These are phyloP conservation scores for Elaeis guineensis DNA, from an alignment of 176 grass and related monocot species.

Conservation along the genomic window DNA sequence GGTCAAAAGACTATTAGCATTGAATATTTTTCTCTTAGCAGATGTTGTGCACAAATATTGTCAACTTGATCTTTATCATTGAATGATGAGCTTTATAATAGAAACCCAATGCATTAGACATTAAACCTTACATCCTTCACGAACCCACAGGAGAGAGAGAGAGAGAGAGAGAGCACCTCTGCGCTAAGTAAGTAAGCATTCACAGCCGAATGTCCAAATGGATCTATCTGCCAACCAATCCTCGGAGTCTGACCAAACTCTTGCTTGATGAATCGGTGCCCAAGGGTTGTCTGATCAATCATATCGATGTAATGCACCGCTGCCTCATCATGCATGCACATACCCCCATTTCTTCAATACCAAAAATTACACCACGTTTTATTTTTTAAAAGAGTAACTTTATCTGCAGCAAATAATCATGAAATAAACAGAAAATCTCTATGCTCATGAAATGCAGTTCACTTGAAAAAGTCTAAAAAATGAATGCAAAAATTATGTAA, in stretches of 20 bases:
- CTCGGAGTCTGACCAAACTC: constrained; percentile 63
- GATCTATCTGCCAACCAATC: constrained; percentile 92
- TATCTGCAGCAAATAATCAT: neutral
- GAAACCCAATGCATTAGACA: neutral
- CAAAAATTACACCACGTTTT: neutral
- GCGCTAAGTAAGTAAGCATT: constrained; percentile 80
- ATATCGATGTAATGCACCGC: constrained; percentile 92
- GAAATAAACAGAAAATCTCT: too few relatives aligned
- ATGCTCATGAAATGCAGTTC: too few relatives aligned
- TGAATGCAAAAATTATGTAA: neutral
- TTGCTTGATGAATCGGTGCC: constrained; percentile 68
- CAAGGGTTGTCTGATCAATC: constrained; percentile 90
- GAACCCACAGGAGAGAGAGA: neutral
- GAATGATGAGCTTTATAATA: too few relatives aligned
- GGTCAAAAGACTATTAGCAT: too few relatives aligned
- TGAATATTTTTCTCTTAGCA: too few relatives aligned
- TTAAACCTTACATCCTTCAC: neutral
- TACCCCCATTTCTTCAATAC: constrained; percentile 64
- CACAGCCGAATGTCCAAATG: constrained; percentile 87
- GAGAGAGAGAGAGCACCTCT: constrained; percentile 38
- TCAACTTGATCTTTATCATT: too few relatives aligned
- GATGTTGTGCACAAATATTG: too few relatives aligned
- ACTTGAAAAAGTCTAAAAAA: too few relatives aligned
- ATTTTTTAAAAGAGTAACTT: neutral
- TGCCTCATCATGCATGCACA: constrained; percentile 94